Evolutionary conservation across 2,329 filamentous ascomycete genomes (phyloP).

Genomic region (Cordyceps cicadae): DNA sequence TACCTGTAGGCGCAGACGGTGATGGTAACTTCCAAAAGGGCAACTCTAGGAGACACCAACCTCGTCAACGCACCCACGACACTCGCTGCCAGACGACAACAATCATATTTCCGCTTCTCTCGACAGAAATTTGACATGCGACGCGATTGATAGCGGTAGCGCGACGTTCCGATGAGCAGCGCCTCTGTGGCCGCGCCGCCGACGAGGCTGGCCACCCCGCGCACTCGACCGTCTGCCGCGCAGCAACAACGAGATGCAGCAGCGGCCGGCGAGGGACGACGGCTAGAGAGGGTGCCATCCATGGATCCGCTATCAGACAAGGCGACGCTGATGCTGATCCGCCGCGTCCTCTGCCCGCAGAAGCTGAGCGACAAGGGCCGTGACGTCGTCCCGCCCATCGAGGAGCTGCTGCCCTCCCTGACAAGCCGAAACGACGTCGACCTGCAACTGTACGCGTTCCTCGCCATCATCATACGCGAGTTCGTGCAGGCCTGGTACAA

Average conservation of each 20-base stretch:
- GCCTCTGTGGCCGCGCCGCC: slow-evolving; percentile 4
- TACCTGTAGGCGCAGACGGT: too few species aligned
- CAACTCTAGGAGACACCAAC: background rate
- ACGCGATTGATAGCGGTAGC: background rate
- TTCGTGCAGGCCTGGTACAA: slow-evolving; percentile 91
- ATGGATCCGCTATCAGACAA: slow-evolving; percentile 60
- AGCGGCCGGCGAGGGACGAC: slow-evolving; percentile 19
- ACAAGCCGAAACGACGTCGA: slow-evolving; percentile 94
- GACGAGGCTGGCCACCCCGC: slow-evolving; percentile 9
- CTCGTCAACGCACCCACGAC: background rate
- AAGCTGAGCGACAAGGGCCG: slow-evolving; percentile 50
- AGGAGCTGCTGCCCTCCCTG: slow-evolving; percentile 78
- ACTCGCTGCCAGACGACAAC: background rate
- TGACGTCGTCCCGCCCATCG: slow-evolving; percentile 48
- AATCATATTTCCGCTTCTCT: background rate
- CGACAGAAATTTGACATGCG: background rate
- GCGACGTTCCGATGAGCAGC: slow-evolving; percentile 5
- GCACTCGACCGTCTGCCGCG: slow-evolving; percentile 12
- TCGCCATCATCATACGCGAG: slow-evolving; percentile 82
- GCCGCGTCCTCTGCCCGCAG: slow-evolving; percentile 74
- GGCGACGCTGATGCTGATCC: slow-evolving; percentile 72
- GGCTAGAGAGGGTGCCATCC: slow-evolving; percentile 25
- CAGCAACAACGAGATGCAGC: slow-evolving; percentile 19
- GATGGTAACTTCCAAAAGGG: too few species aligned
- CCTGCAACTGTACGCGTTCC: slow-evolving; percentile 82